phyloP scores from a whole-genome alignment of 139 green algal species.

The Yamagishiella unicocca region DNA sequence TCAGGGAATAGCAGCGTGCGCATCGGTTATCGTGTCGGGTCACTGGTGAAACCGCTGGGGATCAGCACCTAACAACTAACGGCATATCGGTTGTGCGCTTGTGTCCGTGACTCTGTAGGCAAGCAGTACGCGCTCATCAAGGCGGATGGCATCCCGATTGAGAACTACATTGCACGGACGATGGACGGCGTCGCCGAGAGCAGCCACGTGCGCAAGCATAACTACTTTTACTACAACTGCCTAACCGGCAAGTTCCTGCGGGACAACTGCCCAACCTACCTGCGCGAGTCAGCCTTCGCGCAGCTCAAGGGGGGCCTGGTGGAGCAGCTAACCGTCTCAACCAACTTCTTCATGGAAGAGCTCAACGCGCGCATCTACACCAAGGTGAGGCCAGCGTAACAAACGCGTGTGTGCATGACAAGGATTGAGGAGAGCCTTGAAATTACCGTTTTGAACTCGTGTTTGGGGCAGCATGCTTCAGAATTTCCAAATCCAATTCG shows the following conservation, averaged over 20 bases:
- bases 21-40: too few relatives aligned
- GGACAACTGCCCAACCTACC: constrained; percentile 96
- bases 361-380: constrained; percentile 92
- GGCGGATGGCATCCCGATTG: constrained; percentile 87
- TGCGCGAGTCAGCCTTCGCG: constrained; percentile 84
- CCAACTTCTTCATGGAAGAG: constrained; percentile 90
- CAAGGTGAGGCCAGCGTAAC: constrained; percentile 81
- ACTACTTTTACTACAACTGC: constrained; percentile 99
- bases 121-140: constrained; percentile 97
- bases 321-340: constrained; percentile 85
- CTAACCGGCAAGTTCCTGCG: constrained; percentile 90
- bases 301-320: constrained; percentile 81
- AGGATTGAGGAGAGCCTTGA: too few relatives aligned
- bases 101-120: constrained; percentile 24
- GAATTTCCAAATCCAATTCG: too few relatives aligned
- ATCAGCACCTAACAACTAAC: background rate
- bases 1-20: too few relatives aligned
- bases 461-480: too few relatives aligned
- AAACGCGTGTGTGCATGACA: too few relatives aligned
- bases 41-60: too few relatives aligned
- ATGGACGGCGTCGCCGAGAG: constrained; percentile 84
- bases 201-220: constrained; percentile 75
- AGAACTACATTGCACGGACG: constrained; percentile 89
- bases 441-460: too few relatives aligned
- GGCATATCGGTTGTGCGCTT: too few relatives aligned